Conservation (phyloP, 2,329 filamentous ascomycete species). For the Tolypocladium album region DNA sequence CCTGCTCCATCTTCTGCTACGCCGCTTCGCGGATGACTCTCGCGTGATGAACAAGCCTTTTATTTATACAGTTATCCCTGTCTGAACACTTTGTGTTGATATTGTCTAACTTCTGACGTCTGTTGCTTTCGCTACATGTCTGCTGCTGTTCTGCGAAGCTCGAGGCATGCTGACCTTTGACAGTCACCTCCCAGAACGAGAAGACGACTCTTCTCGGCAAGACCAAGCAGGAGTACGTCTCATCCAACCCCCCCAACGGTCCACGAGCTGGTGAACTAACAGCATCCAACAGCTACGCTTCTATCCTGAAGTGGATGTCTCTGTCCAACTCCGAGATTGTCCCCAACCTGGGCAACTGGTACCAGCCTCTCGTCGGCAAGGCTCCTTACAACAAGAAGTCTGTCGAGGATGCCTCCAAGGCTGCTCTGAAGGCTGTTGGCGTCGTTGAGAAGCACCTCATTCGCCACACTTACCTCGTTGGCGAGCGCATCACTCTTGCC, state of each 20-base stretch:
- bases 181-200: conserved; percentile 99
- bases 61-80: conserved; percentile 93
- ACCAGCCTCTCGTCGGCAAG: conserved; percentile 72
- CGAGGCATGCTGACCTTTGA: conserved; percentile 19
- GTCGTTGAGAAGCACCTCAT: conserved; percentile 81
- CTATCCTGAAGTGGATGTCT: conserved; percentile 97
- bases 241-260: background rate
- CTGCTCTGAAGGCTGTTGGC: conserved; percentile 53
- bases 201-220: conserved; percentile 98
- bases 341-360: conserved; percentile 64
- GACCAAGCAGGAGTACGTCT: conserved; percentile 92
- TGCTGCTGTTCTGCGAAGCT: background rate
- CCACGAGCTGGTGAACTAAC: background rate
- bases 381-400: conserved; percentile 96
- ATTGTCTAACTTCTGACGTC: conserved; percentile 70
- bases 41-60: conserved; percentile 61
- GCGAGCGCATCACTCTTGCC: conserved; percentile 93
- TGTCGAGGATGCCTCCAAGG: conserved; percentile 70
- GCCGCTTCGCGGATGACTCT: background rate
- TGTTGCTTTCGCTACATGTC: background rate
- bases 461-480: conserved; percentile 92
- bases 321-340: conserved; percentile 88
- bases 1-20: background rate
- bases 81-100: conserved; percentile 91
- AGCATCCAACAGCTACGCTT: conserved; percentile 57